Base-by-base conservation (phyloP, 2,329 filamentous ascomycete genomes). In the Alternaria sp. region DNA sequence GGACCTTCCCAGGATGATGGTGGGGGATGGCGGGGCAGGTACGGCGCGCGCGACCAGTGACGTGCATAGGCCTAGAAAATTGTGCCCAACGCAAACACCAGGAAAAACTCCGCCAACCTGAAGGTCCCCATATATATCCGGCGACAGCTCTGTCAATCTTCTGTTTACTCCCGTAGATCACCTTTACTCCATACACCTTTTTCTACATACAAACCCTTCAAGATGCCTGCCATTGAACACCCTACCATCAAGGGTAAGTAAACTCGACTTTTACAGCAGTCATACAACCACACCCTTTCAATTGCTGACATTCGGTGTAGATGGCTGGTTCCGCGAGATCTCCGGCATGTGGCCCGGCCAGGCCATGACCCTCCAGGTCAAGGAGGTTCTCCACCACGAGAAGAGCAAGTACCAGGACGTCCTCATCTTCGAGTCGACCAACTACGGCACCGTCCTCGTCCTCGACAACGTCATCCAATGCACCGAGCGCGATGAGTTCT, bases 311-410 rank as follows among this genome's bases (percentile, higher is more conserved):
- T 23, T n/a, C 5, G 59, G 55, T 61, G 62, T 74, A 97, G 96
- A 98, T 97, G 96, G 95, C 86, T 99, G 96, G 96, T 99, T 99
- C 91, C 92, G 94, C 83, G 96, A 99, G 86, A 94, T 97, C 85
- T 97, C 92, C 75, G 87, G 96, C 80, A 98, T 99, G 95, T 99
- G 96, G 96, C 95, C 96, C 68, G 93, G 96, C 82, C 96, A 98
- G 87, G 96, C 96, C 81, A 98, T 98, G 95, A 97, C 92, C 74
- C 91, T 81, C 67, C 78, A 80, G 71, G 96, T 99, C 84, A 95
- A 99, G 83, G 93, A 97, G 87, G 90, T 99, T 79, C 87, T 99
- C 68, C 94, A 97, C 88, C 95, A 98, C 87, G 96, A 99, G 87
- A 98, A 97, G 89, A 96, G 92, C 87, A 87, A 97, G 87, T 99